A percentile compares a stretch with the other conserved stretches of the same genome.
Evolutionary conservation across 345 rosid genomes (phyloP).

Genomic region (Acer negundo): DNA sequence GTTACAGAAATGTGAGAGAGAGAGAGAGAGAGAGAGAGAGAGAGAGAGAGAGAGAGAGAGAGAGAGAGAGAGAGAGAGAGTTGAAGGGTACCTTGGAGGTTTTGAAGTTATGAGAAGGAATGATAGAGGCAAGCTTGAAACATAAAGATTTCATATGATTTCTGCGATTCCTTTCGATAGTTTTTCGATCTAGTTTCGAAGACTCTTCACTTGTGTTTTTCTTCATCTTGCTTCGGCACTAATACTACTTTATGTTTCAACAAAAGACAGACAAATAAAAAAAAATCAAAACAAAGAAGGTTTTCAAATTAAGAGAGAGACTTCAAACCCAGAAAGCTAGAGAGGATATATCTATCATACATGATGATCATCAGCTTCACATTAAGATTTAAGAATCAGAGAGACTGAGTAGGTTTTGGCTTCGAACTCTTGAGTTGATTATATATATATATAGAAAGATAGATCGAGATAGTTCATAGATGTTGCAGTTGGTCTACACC

Average conservation of each 20-base stretch:
- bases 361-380: background rate
- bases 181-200: slow-evolving; percentile 52
- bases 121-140: slow-evolving; percentile 52
- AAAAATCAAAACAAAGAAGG: background rate
- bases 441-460: background rate
- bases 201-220: slow-evolving; percentile 16
- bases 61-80: background rate
- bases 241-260: too few species aligned
- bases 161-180: slow-evolving; percentile 59
- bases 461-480: background rate
- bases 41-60: too few species aligned
- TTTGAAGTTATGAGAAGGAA: slow-evolving; percentile 37
- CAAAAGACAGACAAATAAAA: too few species aligned
- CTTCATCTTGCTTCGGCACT: slow-evolving; percentile 23
- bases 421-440: background rate
- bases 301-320: background rate
- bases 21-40: background rate
- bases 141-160: slow-evolving; percentile 55
- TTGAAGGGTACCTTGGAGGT: slow-evolving; percentile 39
- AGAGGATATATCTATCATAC: background rate
- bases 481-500: background rate
- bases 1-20: background rate
- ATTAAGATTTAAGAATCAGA: background rate
- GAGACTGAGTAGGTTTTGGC: background rate
- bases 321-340: background rate